Evolutionary conservation across 192 early-diverging fungal species (phyloP).

Genomic region (Oehlia diaphana): DNA sequence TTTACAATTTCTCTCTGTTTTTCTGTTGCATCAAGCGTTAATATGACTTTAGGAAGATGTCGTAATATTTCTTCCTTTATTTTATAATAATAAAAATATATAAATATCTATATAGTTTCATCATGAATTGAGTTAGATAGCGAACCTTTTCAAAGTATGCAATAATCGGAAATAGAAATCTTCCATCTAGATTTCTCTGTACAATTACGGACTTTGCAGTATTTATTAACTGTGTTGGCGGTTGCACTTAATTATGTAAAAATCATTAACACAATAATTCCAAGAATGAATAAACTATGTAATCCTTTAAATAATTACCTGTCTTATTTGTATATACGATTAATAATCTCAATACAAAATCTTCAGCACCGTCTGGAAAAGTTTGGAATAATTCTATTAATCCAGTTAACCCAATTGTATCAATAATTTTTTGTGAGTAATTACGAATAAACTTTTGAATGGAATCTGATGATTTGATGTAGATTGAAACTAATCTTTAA

Average conservation of each 20-base stretch:
- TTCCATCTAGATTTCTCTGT: slow-evolving; percentile 57
- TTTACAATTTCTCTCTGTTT: slow-evolving; percentile 57
- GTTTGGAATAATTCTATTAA: slow-evolving; percentile 59
- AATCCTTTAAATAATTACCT: slow-evolving; percentile 3
- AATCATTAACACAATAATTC: neutral
- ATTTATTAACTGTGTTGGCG: slow-evolving; percentile 54
- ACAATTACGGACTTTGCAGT: slow-evolving; percentile 53
- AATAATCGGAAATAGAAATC: slow-evolving; percentile 71
- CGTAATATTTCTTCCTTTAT: slow-evolving; percentile 54
- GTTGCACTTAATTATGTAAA: slow-evolving; percentile 34
- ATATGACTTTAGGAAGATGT: slow-evolving; percentile 61
- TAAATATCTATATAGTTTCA: neutral
- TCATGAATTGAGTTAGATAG: neutral
- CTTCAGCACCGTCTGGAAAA: slow-evolving; percentile 74
- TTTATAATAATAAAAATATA: neutral
- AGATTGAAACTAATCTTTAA: slow-evolving; percentile 5
- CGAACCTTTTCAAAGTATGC: slow-evolving; percentile 60
- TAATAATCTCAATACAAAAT: slow-evolving; percentile 62
- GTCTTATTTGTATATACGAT: slow-evolving; percentile 62
- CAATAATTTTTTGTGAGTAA: slow-evolving; percentile 4
- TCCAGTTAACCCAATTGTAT: slow-evolving; percentile 42
- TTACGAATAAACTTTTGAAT: slow-evolving; percentile 15
- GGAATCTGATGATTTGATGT: neutral
- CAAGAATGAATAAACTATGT: neutral
- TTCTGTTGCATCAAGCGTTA: slow-evolving; percentile 65